These are phyloP conservation scores for Saccharomycopsis phalli DNA, from an alignment of 1,139 yeast genomes.

Conservation along the genomic window DNA sequence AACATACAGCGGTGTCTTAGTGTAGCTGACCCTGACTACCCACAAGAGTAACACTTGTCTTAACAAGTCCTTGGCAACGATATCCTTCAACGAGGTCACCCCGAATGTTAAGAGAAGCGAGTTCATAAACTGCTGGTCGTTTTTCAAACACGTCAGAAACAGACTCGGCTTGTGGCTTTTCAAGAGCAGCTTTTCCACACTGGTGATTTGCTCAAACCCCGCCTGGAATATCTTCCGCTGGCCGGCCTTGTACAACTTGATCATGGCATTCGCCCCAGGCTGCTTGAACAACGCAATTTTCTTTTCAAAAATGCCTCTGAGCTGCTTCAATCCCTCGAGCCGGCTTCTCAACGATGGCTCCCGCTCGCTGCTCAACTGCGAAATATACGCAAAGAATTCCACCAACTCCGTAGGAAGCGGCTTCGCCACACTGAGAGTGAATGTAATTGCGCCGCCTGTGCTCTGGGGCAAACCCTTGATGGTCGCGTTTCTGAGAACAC, in stretches of 20 bases:
- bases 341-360: slow-evolving; percentile 18
- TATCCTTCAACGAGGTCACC: slow-evolving; percentile 42
- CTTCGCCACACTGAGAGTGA: slow-evolving; percentile 20
- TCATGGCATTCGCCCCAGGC: slow-evolving; percentile 20
- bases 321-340: slow-evolving; percentile 12
- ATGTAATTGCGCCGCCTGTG: slow-evolving; percentile 21
- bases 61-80: slow-evolving; percentile 38
- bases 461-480: slow-evolving; percentile 41
- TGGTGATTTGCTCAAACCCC: slow-evolving; percentile 40
- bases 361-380: slow-evolving; percentile 32
- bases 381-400: slow-evolving; percentile 43
- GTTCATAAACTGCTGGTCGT: slow-evolving; percentile 37
- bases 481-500: slow-evolving; percentile 27
- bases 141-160: slow-evolving; percentile 48
- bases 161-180: slow-evolving; percentile 38
- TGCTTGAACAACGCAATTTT: slow-evolving; percentile 33
- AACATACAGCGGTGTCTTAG: slow-evolving; percentile 45
- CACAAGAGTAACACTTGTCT: slow-evolving; percentile 57
- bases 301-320: slow-evolving; percentile 23
- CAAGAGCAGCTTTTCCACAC: slow-evolving; percentile 42
- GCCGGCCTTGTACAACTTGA: slow-evolving; percentile 33
- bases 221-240: slow-evolving; percentile 41
- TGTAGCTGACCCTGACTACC: slow-evolving; percentile 51
- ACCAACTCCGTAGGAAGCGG: slow-evolving; percentile 41
- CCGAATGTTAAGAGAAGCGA: slow-evolving; percentile 45